A percentile compares a stretch with the other conserved stretches of the same genome.
Evolutionary conservation across 768 basidiomycete genomes (phyloP).

Genomic region (Xerocomus spinulosus): DNA sequence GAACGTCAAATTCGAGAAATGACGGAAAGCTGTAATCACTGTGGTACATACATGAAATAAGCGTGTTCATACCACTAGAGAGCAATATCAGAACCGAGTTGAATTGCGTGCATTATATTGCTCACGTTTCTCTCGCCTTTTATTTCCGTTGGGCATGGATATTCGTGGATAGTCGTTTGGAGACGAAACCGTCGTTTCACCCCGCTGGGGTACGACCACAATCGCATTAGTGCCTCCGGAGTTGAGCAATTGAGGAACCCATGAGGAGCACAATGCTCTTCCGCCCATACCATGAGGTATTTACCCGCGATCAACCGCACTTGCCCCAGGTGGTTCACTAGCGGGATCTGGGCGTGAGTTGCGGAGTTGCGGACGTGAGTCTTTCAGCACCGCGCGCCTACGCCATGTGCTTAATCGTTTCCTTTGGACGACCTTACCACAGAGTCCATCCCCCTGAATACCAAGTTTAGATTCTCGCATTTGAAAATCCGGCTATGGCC

Average conservation of each 20-base stretch:
- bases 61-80: neutral
- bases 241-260: neutral
- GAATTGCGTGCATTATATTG: neutral
- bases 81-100: neutral
- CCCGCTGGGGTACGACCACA: neutral
- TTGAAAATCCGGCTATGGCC: conserved; percentile 12
- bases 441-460: neutral
- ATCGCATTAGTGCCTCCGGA: neutral
- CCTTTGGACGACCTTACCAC: neutral
- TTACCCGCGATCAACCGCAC: neutral
- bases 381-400: conserved; percentile 2
- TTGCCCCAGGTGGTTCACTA: neutral
- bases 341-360: neutral
- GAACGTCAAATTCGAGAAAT: neutral
- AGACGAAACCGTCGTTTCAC: conserved; percentile 22
- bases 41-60: neutral
- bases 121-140: conserved; percentile 2
- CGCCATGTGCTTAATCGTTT: neutral
- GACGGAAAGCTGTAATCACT: neutral
- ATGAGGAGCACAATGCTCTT: neutral
- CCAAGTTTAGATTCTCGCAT: conserved; percentile 1
- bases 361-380: neutral
- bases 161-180: neutral
- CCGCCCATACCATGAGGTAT: neutral
- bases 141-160: conserved; percentile 9